Evolutionary conservation across 768 basidiomycete genomes (phyloP).

Genomic region (Boletus rex-veris): DNA sequence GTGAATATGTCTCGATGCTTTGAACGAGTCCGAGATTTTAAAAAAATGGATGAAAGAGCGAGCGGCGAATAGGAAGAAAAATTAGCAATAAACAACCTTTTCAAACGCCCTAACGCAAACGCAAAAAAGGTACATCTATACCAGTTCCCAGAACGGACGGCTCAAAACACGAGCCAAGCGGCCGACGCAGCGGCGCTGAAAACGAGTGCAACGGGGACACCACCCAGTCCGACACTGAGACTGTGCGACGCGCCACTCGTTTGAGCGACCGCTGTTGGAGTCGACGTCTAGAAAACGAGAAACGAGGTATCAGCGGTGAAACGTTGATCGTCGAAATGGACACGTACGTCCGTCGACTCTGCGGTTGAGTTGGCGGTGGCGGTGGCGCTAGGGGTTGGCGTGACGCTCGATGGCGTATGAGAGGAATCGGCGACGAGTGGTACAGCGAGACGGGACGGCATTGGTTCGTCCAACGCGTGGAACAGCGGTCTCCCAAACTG

Average conservation of each 20-base stretch:
- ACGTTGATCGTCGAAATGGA: not conserved
- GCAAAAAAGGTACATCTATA: not conserved
- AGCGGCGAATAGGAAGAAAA: not conserved
- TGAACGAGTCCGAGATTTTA: not conserved
- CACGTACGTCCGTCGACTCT: not conserved
- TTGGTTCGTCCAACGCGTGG: slow-evolving; percentile 6
- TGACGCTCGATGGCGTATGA: too few relatives aligned
- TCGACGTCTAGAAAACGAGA: not conserved
- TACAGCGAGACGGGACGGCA: not conserved
- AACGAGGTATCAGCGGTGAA: not conserved
- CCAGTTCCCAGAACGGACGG: not conserved
- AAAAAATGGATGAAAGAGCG: not conserved
- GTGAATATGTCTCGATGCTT: not conserved
- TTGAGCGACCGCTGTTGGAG: not conserved
- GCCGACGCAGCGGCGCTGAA: slow-evolving; percentile 2
- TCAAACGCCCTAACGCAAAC: too few relatives aligned
- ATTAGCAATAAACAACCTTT: too few relatives aligned
- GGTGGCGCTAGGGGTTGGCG: not conserved
- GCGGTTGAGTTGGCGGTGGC: not conserved
- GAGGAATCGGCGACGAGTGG: not conserved
- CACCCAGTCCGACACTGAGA: not conserved
- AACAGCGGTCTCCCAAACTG: slow-evolving; percentile 20
- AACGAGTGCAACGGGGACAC: slow-evolving; percentile 4
- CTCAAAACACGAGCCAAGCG: slow-evolving; percentile 2
- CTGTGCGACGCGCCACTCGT: slow-evolving; percentile 10